Evolutionary conservation across 106 monocot species (phyloP).

Genomic region (Vanilla planifolia): DNA sequence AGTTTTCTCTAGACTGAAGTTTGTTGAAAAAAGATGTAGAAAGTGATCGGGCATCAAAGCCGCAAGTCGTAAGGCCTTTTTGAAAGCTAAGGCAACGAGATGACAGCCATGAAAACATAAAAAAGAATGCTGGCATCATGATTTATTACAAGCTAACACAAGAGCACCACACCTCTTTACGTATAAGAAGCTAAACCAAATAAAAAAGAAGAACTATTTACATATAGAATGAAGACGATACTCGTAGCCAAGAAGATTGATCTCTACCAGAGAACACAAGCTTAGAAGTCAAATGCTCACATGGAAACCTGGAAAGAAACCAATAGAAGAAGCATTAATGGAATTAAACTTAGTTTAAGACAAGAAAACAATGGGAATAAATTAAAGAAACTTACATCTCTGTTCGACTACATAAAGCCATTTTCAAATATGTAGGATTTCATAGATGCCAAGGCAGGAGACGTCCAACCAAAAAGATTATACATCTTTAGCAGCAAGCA

Average conservation of each 20-base stretch:
- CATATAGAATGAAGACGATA: not conserved
- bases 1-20: too few relatives aligned
- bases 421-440: not conserved
- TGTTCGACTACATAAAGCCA: conserved; percentile 3
- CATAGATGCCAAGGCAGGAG: not conserved
- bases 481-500: not conserved
- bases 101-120: too few relatives aligned
- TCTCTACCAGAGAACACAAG: not conserved
- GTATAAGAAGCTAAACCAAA: too few relatives aligned
- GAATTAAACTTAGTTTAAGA: not conserved
- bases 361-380: not conserved
- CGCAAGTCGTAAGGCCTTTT: too few relatives aligned
- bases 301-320: not conserved
- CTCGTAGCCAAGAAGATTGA: not conserved
- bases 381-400: not conserved
- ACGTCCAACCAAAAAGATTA: not conserved
- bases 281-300: not conserved
- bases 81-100: too few relatives aligned
- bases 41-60: too few relatives aligned
- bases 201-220: not conserved
- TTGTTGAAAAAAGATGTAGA: too few relatives aligned
- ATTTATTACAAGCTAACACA: too few relatives aligned
- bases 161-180: too few relatives aligned
- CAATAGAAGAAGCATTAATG: not conserved
- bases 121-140: too few relatives aligned